phyloP scores from a whole-genome alignment of 1,284 basidiomycete species.

The Pascua sp. region DNA sequence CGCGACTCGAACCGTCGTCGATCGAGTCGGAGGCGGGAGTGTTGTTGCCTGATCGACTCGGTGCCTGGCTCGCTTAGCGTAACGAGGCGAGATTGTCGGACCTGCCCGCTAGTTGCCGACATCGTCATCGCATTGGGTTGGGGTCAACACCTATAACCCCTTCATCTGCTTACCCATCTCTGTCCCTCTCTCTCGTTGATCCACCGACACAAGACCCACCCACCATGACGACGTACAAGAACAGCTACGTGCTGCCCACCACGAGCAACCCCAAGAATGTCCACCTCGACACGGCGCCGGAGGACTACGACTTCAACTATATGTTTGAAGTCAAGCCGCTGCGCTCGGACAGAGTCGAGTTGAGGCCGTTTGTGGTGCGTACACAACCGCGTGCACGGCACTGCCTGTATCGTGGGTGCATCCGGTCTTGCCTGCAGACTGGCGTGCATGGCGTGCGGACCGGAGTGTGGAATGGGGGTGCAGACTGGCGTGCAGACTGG shows the following conservation, averaged over 20 bases:
- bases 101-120: too few species aligned
- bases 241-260: slow-evolving; percentile 24
- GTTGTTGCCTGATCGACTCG: neutral
- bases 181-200: neutral
- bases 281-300: slow-evolving; percentile 31
- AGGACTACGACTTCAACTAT: slow-evolving; percentile 47
- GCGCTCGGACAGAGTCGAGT: slow-evolving; percentile 26
- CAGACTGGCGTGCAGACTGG: too few species aligned
- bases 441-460: too few species aligned
- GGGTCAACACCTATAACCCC: neutral
- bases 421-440: too few species aligned
- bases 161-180: neutral
- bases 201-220: neutral
- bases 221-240: slow-evolving; percentile 16
- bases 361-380: slow-evolving; percentile 16
- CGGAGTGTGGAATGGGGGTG: too few species aligned
- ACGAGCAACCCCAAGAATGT: slow-evolving; percentile 18
- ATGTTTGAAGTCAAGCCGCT: slow-evolving; percentile 33
- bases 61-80: too few species aligned
- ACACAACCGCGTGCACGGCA: too few species aligned
- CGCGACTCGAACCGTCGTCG: too few species aligned
- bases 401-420: too few species aligned
- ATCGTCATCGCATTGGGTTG: too few species aligned
- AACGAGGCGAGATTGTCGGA: too few species aligned
- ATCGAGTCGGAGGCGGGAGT: too few species aligned